phyloP scores from a whole-genome alignment of 805 yeast species.

The Cyberlindnera samutprakarnensis region DNA sequence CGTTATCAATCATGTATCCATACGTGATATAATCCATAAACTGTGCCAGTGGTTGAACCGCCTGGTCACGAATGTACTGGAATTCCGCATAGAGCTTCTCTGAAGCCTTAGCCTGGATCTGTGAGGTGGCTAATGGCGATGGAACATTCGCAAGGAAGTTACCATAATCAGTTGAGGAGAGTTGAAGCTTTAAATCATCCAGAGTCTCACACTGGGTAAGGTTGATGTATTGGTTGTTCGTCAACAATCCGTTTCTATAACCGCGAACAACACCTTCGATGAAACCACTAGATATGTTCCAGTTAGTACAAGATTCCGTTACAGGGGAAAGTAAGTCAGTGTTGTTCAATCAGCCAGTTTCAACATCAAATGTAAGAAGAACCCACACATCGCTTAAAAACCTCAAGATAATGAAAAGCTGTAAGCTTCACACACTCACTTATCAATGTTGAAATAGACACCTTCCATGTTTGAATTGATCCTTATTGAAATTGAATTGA shows the following conservation, averaged over 20 bases:
- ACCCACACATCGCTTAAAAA: too few relatives aligned
- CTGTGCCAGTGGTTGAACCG: conserved; percentile 69
- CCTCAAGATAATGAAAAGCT: too few relatives aligned
- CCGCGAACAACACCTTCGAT: conserved; percentile 95
- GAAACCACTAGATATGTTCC: conserved; percentile 51
- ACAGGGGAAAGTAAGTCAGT: too few relatives aligned
- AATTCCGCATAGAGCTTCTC: conserved; percentile 75
- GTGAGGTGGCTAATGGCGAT: conserved; percentile 75
- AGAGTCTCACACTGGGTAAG: conserved; percentile 92
- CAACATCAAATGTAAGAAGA: too few relatives aligned
- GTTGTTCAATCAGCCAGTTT: too few relatives aligned
- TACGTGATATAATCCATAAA: conserved; percentile 91
- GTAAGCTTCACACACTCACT: too few relatives aligned
- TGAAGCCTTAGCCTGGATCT: conserved; percentile 75
- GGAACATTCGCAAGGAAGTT: conserved; percentile 78
- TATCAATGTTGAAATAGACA: conserved; percentile 79
- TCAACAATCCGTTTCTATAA: conserved; percentile 75
- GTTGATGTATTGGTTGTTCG: conserved; percentile 77
- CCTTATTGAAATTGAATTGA: too few relatives aligned
- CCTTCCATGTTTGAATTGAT: conserved; percentile 67
- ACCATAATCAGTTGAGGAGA: conserved; percentile 94
- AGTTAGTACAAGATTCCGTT: too few relatives aligned
- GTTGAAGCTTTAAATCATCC: conserved; percentile 89
- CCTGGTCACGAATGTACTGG: conserved; percentile 76
- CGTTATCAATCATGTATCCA: conserved; percentile 98